Percentiles rank a stretch among this genome's conserved stretches.
These are phyloP conservation scores for Scedosporium dehoogii DNA, from an alignment of 2,329 filamentous ascomycete species.

Conservation along the genomic window DNA sequence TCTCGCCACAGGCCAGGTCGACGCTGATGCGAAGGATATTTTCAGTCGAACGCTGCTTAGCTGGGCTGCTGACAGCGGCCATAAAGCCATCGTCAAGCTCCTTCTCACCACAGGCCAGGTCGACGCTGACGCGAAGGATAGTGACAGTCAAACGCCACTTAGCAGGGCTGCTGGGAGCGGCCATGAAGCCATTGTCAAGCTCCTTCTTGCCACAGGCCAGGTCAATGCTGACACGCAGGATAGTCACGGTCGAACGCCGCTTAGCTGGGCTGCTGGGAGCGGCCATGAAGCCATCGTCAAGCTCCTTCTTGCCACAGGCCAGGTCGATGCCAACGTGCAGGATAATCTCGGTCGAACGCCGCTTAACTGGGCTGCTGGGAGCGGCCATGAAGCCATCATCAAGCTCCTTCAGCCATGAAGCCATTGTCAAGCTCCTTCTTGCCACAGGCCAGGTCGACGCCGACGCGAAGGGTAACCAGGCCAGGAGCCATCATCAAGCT, in stretches of 20 bases:
- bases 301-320: not conserved
- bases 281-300: not conserved
- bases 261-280: not conserved
- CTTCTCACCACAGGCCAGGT: not conserved
- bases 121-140: not conserved
- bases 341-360: not conserved
- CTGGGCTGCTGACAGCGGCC: not conserved
- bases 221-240: not conserved
- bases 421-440: not conserved
- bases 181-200: not conserved
- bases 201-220: not conserved
- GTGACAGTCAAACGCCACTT: not conserved
- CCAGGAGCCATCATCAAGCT: too few relatives aligned
- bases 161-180: not conserved
- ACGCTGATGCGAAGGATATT: not conserved
- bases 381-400: not conserved
- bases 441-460: too few relatives aligned
- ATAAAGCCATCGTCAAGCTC: not conserved
- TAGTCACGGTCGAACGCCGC: not conserved
- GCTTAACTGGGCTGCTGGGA: accelerated
- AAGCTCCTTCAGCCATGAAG: too few relatives aligned
- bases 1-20: not conserved
- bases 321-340: not conserved
- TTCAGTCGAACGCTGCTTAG: not conserved
- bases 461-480: too few relatives aligned